Evolutionary conservation across 1,284 basidiomycete species (phyloP), one percentile per base, ranked within the genome.

Genomic region (Grifola frondosa): DNA sequence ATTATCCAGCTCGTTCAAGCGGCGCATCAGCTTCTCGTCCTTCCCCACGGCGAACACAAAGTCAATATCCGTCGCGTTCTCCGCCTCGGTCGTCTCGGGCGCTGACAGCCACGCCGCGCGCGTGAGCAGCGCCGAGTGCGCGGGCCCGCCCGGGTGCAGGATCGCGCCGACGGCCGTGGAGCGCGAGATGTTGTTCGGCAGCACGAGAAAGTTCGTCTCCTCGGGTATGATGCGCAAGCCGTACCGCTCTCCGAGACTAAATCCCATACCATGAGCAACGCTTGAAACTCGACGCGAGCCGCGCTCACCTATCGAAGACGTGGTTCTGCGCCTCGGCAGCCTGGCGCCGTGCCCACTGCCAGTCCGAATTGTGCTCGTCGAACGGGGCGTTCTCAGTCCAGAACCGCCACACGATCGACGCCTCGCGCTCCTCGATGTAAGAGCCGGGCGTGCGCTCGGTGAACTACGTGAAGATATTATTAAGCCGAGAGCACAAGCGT

Each of bases 241-340:
- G 57, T 87, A 90, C 0, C 84, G 80, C 59, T 90, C 88, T 23
- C 88, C 88, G 21, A 90, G 76, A 56, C 84, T 85, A 37, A 35
- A 6, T 31, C 6, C 8, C 19, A n/a, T 6, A n/a, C n/a, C 8
- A 8, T n/a, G 13, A 6, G 6, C 13, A n/a, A 7, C 13, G 30
- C 19, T 30, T n/a, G n/a, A n/a, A 21, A 28, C 8, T 37, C 2
- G 28, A 26, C 6, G 19, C 9, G 28, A 13, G n/a, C 21, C 24
- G 30, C 15, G 53, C 64, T 36, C 29, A 77, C 77, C 77, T 80
- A 62, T 90, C 89, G 61, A 88, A 92, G 51, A 94, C 89, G 60
- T 93, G 86, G 63, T 93, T 93, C 64, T 93, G 90, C 19, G 90
- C 90, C 62, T 93, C 91, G 0, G 88, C 88, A 2, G 91, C 89